Evolutionary conservation across 768 basidiomycete species (phyloP).

Genomic region (Pholiota molesta): DNA sequence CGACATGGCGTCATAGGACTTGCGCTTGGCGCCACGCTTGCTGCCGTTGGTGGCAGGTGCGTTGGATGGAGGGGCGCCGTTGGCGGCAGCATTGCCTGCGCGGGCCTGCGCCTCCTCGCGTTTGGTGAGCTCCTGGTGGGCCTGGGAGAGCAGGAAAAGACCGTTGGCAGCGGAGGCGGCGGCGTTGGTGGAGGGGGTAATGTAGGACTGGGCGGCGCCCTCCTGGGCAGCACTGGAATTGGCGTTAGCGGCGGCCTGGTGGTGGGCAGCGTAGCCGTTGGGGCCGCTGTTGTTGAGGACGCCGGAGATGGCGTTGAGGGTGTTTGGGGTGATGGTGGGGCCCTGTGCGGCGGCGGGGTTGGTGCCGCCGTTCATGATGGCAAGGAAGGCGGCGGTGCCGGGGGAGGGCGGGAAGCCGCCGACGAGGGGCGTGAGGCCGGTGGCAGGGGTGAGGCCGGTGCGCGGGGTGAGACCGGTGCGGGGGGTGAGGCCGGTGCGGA

Average conservation of each 20-base stretch:
- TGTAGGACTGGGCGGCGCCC: constrained; percentile 30
- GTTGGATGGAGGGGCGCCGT: constrained; percentile 30
- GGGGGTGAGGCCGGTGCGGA: constrained; percentile 88
- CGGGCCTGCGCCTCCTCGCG: constrained; percentile 85
- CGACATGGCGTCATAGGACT: constrained; percentile 54
- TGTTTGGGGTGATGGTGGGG: constrained; percentile 70
- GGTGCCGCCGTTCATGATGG: constrained; percentile 76
- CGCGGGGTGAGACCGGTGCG: constrained; percentile 84
- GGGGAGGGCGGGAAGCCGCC: constrained; percentile 87
- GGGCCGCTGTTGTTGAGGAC: constrained; percentile 59
- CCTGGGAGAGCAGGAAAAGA: constrained; percentile 90
- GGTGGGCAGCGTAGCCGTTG: constrained; percentile 43
- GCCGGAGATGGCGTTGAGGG: constrained; percentile 79
- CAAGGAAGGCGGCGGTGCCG: constrained; percentile 89
- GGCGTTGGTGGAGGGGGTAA: constrained; percentile 53
- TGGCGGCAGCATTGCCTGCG: constrained; percentile 39
- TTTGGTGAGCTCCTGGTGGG: constrained; percentile 95
- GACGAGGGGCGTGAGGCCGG: constrained; percentile 81
- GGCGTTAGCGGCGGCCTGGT: constrained; percentile 47
- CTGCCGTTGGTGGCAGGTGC: constrained; percentile 29
- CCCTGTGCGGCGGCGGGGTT: constrained; percentile 37
- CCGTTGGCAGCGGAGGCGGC: constrained; percentile 84
- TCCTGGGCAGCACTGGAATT: constrained; percentile 39
- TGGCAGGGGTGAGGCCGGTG: constrained; percentile 78
- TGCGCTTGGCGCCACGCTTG: constrained; percentile 74